A percentile compares a stretch with the other conserved stretches of the same genome.
These are phyloP conservation scores for Carnegiea gigantea DNA, from an alignment of 179 eudicot species.

Conservation along the genomic window DNA sequence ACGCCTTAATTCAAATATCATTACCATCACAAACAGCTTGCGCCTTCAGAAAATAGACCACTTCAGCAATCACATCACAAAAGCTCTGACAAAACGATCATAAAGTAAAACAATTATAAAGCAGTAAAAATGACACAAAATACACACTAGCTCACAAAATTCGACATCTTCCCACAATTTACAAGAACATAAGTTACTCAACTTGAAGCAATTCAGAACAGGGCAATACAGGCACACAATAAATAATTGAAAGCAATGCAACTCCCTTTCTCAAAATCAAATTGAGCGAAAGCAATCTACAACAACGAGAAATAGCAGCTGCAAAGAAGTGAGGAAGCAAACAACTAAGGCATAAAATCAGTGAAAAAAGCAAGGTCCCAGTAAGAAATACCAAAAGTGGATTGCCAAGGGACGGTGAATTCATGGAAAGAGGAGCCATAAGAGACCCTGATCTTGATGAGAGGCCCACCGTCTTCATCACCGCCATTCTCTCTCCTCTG, in stretches of 20 bases:
- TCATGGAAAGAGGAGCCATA: constrained; percentile 46
- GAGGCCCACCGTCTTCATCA: constrained; percentile 13
- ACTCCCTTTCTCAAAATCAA: neutral
- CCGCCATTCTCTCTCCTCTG: constrained; percentile 41
- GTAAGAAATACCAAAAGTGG: constrained; percentile 46
- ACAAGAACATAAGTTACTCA: neutral
- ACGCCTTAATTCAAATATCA: neutral
- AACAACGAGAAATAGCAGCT: neutral
- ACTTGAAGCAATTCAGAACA: too few species aligned
- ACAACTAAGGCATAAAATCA: neutral
- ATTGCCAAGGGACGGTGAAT: constrained; percentile 39
- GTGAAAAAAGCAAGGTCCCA: neutral
- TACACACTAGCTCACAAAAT: neutral
- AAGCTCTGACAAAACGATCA: neutral
- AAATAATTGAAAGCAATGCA: neutral
- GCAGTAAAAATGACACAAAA: neutral
- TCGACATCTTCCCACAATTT: neutral
- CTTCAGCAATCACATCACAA: neutral
- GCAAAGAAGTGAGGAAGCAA: neutral
- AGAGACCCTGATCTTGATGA: constrained; percentile 28
- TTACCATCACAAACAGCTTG: neutral
- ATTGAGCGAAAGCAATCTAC: neutral
- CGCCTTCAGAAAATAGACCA: neutral
- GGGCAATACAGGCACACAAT: neutral
- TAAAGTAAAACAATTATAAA: neutral